A percentile compares a stretch with the other conserved stretches of the same genome.
phyloP scores from a whole-genome alignment of 2,329 filamentous ascomycete species.

The Penicillium palitans region DNA sequence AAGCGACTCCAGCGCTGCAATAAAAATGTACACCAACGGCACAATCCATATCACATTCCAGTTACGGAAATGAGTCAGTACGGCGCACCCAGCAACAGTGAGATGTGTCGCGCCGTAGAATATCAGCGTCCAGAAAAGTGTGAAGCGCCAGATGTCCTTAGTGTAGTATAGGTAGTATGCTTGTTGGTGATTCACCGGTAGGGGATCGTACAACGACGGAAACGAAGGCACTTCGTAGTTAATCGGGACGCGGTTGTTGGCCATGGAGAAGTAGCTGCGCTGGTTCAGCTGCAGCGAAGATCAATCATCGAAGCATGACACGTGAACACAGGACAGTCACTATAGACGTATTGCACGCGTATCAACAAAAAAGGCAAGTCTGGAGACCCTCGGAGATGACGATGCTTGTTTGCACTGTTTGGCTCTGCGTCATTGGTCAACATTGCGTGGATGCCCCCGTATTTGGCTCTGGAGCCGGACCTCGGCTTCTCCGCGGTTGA shows the following conservation, averaged over 20 bases:
- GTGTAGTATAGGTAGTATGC: constrained; percentile 70
- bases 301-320: constrained; percentile 2
- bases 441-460: background rate
- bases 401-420: constrained; percentile 38
- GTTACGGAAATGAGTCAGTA: constrained; percentile 64
- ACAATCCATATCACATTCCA: constrained; percentile 64
- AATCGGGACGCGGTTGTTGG: constrained; percentile 49
- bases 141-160: constrained; percentile 82
- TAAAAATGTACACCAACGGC: constrained; percentile 67
- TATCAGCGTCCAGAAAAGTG: constrained; percentile 80
- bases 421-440: constrained; percentile 5
- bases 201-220: constrained; percentile 78
- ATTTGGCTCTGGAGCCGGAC: constrained; percentile 33
- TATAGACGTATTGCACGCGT: background rate
- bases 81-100: constrained; percentile 68
- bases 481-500: constrained; percentile 38
- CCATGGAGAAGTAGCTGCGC: constrained; percentile 21
- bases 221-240: constrained; percentile 71
- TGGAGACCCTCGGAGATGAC: constrained; percentile 8
- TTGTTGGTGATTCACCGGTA: constrained; percentile 57
- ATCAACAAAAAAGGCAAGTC: constrained; percentile 5
- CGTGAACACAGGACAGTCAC: background rate
- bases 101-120: constrained; percentile 75
- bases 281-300: background rate
- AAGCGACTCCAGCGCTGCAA: constrained; percentile 74